Conservation (phyloP, 2,329 filamentous ascomycete species). For the Sphaerostilbella broomeana region DNA sequence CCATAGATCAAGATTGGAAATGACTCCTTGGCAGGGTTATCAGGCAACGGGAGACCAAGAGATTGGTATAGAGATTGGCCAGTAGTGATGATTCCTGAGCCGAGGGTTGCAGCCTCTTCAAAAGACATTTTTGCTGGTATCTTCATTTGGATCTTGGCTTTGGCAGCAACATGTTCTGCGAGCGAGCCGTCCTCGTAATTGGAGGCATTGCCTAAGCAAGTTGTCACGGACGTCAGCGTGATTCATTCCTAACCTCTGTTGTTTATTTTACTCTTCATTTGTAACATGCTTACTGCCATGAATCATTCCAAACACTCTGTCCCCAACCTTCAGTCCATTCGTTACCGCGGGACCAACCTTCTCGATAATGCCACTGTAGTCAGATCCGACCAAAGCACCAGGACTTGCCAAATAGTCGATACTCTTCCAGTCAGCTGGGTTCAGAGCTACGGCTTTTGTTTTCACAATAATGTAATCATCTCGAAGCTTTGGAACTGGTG, state of each 20-base stretch:
- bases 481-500: constrained; percentile 11
- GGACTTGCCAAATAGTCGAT: constrained; percentile 17
- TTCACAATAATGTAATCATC: constrained; percentile 27
- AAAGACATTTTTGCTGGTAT: constrained; percentile 39
- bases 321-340: constrained; percentile 38
- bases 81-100: constrained; percentile 36
- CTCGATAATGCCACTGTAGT: constrained; percentile 43
- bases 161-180: constrained; percentile 33
- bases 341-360: constrained; percentile 37
- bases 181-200: constrained; percentile 39
- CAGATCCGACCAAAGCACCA: constrained; percentile 31
- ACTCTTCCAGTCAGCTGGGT: constrained; percentile 31
- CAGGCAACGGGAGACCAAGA: constrained; percentile 41
- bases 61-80: constrained; percentile 37
- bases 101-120: constrained; percentile 39
- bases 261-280: background rate
- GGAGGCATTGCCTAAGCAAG: constrained; percentile 10
- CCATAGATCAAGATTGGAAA: constrained; percentile 39
- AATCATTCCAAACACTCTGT: constrained; percentile 37
- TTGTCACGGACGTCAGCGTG: background rate
- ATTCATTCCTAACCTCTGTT: background rate
- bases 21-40: constrained; percentile 27
- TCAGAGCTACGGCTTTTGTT: constrained; percentile 27
- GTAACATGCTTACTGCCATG: constrained; percentile 25
- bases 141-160: constrained; percentile 36